Evolutionary conservation across 164 flowering plant genomes (phyloP).

Genomic region (Nymphaea thermarum): DNA sequence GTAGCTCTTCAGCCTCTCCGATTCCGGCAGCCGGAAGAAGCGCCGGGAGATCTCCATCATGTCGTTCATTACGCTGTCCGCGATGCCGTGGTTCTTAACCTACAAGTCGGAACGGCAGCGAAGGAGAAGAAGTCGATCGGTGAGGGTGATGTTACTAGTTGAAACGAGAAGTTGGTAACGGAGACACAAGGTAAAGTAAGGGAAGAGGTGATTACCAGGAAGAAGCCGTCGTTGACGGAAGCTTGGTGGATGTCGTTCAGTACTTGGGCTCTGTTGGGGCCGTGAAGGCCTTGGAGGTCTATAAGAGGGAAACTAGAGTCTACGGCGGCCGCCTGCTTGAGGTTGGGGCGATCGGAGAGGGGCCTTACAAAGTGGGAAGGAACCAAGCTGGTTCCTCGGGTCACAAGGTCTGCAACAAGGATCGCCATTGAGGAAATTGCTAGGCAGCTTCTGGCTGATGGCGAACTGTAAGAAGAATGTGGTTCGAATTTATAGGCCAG

Average conservation of each 20-base stretch:
- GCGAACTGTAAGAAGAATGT: conserved; percentile 8
- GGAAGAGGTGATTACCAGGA: conserved; percentile 28
- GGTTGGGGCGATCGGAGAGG: conserved; percentile 53
- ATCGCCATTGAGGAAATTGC: conserved; percentile 21
- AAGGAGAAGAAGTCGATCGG: background rate
- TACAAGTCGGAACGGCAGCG: conserved; percentile 6
- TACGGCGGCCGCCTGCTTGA: conserved; percentile 36
- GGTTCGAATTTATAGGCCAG: background rate
- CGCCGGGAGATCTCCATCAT: conserved; percentile 34
- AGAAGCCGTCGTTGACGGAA: conserved; percentile 43
- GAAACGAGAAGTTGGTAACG: background rate
- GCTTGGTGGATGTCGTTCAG: conserved; percentile 34
- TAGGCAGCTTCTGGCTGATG: conserved; percentile 24
- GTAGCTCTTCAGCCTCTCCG: conserved; percentile 61
- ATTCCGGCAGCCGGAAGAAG: conserved; percentile 50
- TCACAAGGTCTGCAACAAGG: background rate
- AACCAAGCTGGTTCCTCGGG: background rate
- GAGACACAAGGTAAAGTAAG: background rate
- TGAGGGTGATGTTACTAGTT: background rate
- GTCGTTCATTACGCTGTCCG: conserved; percentile 19
- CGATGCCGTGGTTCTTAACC: conserved; percentile 74
- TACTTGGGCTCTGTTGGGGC: conserved; percentile 13
- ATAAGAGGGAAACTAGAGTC: conserved; percentile 50
- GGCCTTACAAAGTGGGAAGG: conserved; percentile 37
- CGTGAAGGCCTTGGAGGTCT: conserved; percentile 6